Base-by-base conservation (phyloP, 306 rosid genomes). In the Medicago arabica region DNA sequence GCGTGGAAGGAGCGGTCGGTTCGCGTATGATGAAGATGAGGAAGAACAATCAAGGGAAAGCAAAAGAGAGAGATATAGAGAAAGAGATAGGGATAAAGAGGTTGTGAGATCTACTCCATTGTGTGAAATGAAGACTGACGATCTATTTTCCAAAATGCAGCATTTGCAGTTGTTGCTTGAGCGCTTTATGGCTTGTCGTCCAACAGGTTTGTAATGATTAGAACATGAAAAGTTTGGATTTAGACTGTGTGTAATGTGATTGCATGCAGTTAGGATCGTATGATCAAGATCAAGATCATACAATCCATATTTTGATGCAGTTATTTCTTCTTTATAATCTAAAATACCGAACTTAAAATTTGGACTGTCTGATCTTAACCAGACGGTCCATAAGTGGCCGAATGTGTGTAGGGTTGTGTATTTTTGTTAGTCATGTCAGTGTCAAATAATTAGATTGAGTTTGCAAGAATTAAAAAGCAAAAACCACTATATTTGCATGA, bases 131-230 rank as follows among this genome's bases (percentile, higher is more conserved):
- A 83, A 67, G 72, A 67, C 73, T 0, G 93, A 90, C 3, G 82
- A 77, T 9, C 28, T 95, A 17, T 92, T 95, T 75, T 86, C 93
- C 7, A 86, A 77, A 83, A 83, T 82, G 83, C 97, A 90, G 41
- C 99, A 92, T 80, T 78, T 95, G 84, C 97, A 90, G 18, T 80
- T 89, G 76, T 87, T 95, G 75, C 92, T 95, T 23, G 93, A 90
- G 70, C 92, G 97, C 8, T 88, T 95, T 67, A 55, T 89, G 68
- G 92, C 97, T 39, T 89, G 96, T 78, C 99, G 97, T 36, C 99
- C 99, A 47, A 86, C 93, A 90, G 97, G 98, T 93, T 82, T 41
- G 76, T 83, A 12, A 14, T 25, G 1, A 19, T 18, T 41, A 44
- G 0, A 63, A 39, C 38, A 51, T 66, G 10, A 23, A 5, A 58